A percentile compares a stretch with the other conserved stretches of the same genome.
These are phyloP conservation scores for Leptographium flavum DNA, from an alignment of 2,329 filamentous ascomycete species.

Conservation along the genomic window DNA sequence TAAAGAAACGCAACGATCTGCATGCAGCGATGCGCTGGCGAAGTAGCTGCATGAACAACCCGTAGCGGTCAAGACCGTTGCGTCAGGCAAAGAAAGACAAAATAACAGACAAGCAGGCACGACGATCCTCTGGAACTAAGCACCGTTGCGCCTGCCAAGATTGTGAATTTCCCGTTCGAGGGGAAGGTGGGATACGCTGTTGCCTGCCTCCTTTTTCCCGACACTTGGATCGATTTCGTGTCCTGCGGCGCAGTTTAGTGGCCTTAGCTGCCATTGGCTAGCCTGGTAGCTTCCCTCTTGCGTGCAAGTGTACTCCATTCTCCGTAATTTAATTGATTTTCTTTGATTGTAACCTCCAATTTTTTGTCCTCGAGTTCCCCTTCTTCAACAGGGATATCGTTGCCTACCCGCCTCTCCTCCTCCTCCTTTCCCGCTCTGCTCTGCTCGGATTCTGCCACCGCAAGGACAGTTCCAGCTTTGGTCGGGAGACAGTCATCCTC, in stretches of 20 bases:
- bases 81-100: background rate
- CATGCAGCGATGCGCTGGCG: background rate
- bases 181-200: background rate
- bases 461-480: background rate
- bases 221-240: background rate
- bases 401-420: background rate
- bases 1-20: background rate
- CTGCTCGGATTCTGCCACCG: background rate
- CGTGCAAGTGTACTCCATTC: background rate
- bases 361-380: constrained; percentile 3
- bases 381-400: background rate
- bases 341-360: background rate
- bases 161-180: background rate
- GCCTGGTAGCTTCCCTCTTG: background rate
- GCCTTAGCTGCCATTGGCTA: background rate
- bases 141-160: background rate
- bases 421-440: background rate
- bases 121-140: too few relatives aligned
- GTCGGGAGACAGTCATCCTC: background rate
- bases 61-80: background rate
- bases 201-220: background rate
- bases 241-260: too few relatives aligned
- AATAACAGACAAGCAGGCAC: too few relatives aligned
- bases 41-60: too few relatives aligned
- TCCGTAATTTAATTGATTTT: background rate